Percentiles rank a stretch among this genome's conserved stretches.
Conservation (phyloP, 768 basidiomycete species). For the Phaffia australis region DNA sequence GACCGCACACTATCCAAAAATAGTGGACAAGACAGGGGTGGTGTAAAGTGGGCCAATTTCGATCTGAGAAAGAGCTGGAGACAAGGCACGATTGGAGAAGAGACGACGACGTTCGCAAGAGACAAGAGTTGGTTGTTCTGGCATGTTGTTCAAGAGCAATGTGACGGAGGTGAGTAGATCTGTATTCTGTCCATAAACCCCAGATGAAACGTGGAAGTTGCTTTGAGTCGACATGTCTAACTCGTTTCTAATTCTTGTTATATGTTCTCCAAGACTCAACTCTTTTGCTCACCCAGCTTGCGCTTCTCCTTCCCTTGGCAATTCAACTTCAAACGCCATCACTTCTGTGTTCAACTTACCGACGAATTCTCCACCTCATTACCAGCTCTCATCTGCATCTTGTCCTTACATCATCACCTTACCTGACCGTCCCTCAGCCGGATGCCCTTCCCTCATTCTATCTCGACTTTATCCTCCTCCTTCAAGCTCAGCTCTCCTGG, state of each 20-base stretch:
- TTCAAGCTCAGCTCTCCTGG: constrained; percentile 7
- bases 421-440: background rate
- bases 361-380: constrained; percentile 16
- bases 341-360: constrained; percentile 15
- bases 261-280: constrained; percentile 8
- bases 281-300: constrained; percentile 12
- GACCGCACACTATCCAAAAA: background rate
- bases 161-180: constrained; percentile 14
- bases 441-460: constrained; percentile 5
- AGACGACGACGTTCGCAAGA: constrained; percentile 16
- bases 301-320: constrained; percentile 14
- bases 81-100: constrained; percentile 13
- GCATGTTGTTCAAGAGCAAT: constrained; percentile 11
- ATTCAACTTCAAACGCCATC: constrained; percentile 9
- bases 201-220: background rate
- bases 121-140: constrained; percentile 27
- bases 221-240: background rate
- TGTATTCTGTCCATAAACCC: too few species aligned
- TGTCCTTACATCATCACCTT: background rate
- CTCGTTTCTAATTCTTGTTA: background rate
- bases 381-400: constrained; percentile 14
- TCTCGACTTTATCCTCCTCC: constrained; percentile 5
- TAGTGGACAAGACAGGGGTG: background rate
- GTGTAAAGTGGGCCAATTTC: constrained; percentile 7
- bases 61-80: constrained; percentile 25